Percentiles rank a stretch among this genome's conserved stretches.
Conservation (phyloP, 495 filamentous ascomycete genomes). For the Trichoderma erinaceum region DNA sequence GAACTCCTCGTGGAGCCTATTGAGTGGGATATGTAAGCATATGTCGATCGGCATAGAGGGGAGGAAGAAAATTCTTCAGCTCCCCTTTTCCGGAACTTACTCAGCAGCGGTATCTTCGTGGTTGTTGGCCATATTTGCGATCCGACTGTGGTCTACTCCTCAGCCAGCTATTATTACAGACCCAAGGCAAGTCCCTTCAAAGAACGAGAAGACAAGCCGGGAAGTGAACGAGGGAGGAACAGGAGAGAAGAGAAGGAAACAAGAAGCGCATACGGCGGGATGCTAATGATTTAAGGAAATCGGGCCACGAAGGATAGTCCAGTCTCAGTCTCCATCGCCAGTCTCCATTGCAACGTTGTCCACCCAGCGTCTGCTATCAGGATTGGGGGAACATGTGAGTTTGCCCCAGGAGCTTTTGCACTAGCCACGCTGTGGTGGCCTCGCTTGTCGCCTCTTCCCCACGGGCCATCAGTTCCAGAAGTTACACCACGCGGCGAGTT, state of each 20-base stretch:
- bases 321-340: neutral
- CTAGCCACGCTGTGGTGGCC: neutral
- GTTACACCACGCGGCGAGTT: constrained; percentile 3
- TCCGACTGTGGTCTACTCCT: neutral
- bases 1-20: constrained; percentile 15
- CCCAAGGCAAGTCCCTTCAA: constrained; percentile 3
- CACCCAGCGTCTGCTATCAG: neutral
- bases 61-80: neutral
- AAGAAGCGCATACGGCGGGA: neutral
- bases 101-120: constrained; percentile 13
- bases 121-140: constrained; percentile 12
- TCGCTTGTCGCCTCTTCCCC: constrained; percentile 6
- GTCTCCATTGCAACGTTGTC: constrained; percentile 6
- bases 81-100: neutral
- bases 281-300: neutral
- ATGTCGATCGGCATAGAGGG: neutral
- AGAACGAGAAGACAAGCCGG: neutral
- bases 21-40: neutral
- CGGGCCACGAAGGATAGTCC: neutral
- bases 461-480: neutral
- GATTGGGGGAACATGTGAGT: neutral
- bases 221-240: neutral
- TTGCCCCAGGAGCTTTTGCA: neutral
- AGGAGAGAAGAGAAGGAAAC: neutral
- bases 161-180: neutral